Conservation (phyloP, 768 basidiomycete genomes). For the Hypholoma sublateritium region DNA sequence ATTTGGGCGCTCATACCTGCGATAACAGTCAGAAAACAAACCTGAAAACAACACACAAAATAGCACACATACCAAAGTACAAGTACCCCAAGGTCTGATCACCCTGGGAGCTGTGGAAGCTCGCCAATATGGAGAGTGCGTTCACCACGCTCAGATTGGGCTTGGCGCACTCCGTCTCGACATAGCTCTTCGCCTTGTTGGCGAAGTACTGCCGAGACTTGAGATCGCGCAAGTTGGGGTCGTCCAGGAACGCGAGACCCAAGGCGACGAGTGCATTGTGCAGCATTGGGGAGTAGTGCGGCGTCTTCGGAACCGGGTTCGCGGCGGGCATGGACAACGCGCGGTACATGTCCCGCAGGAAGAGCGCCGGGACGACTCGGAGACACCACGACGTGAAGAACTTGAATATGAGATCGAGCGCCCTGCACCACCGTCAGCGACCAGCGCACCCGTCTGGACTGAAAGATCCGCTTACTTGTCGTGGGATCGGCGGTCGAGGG, state of each 20-base stretch:
- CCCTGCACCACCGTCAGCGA: constrained; percentile 20
- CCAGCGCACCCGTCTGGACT: not conserved
- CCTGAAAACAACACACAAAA: not conserved
- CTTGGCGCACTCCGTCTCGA: constrained; percentile 45
- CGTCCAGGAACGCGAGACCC: constrained; percentile 43
- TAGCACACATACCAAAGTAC: constrained; percentile 40
- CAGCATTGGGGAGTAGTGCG: constrained; percentile 72
- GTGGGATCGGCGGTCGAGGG: constrained; percentile 42
- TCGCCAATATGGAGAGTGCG: constrained; percentile 41
- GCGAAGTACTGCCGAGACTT: constrained; percentile 43
- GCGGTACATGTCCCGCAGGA: constrained; percentile 48
- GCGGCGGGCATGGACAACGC: constrained; percentile 36
- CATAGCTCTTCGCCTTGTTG: constrained; percentile 41
- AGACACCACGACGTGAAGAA: constrained; percentile 51
- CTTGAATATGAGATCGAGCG: constrained; percentile 48
- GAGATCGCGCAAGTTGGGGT: constrained; percentile 40
- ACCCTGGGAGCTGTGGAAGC: constrained; percentile 45
- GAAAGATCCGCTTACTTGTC: constrained; percentile 34
- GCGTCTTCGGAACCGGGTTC: constrained; percentile 39
- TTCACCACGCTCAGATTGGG: constrained; percentile 46
- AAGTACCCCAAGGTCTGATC: constrained; percentile 48
- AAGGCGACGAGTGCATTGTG: constrained; percentile 63
- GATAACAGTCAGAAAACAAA: constrained; percentile 6
- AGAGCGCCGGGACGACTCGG: constrained; percentile 46
- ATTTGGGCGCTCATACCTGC: constrained; percentile 59